Percentiles rank a stretch among this genome's conserved stretches.
Conservation (phyloP, 2,329 filamentous ascomycete genomes). For the Zalaria sp. region DNA sequence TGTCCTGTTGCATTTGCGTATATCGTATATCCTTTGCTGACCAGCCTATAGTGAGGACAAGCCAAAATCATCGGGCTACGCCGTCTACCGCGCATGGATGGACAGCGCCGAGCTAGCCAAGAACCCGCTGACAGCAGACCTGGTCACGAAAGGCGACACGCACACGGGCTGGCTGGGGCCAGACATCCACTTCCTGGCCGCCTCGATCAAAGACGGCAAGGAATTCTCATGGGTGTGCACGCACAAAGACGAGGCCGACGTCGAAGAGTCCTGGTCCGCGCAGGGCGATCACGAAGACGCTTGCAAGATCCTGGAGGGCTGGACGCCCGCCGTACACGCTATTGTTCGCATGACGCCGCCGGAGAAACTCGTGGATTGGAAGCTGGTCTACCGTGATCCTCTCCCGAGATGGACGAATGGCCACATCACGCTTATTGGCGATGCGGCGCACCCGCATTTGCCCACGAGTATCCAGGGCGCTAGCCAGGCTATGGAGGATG, state of each 20-base stretch:
- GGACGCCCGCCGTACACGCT: slow-evolving; percentile 32
- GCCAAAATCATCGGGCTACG: slow-evolving; percentile 34
- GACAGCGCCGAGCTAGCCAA: slow-evolving; percentile 31
- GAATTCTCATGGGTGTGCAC: slow-evolving; percentile 44
- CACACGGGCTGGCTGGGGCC: slow-evolving; percentile 40
- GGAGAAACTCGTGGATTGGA: slow-evolving; percentile 34
- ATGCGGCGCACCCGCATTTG: slow-evolving; percentile 37
- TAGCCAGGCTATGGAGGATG: slow-evolving; percentile 37
- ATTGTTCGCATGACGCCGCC: slow-evolving; percentile 28
- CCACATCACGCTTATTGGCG: slow-evolving; percentile 35
- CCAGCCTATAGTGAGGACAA: slow-evolving; percentile 13
- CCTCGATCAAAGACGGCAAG: slow-evolving; percentile 36
- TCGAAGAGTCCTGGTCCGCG: slow-evolving; percentile 34
- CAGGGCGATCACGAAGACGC: slow-evolving; percentile 27
- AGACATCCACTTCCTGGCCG: slow-evolving; percentile 39
- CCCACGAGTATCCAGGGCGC: slow-evolving; percentile 38
- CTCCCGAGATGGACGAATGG: slow-evolving; percentile 35
- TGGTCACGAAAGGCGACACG: slow-evolving; percentile 37
- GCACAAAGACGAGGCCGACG: slow-evolving; percentile 32
- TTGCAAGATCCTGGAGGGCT: slow-evolving; percentile 25
- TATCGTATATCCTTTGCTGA: background rate
- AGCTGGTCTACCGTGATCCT: slow-evolving; percentile 41
- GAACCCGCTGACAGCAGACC: slow-evolving; percentile 38
- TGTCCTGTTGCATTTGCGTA: background rate
- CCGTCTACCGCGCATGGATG: slow-evolving; percentile 41